These are phyloP conservation scores for Lasiosphaeria hispida DNA, from an alignment of 495 filamentous ascomycete genomes.

Conservation along the genomic window DNA sequence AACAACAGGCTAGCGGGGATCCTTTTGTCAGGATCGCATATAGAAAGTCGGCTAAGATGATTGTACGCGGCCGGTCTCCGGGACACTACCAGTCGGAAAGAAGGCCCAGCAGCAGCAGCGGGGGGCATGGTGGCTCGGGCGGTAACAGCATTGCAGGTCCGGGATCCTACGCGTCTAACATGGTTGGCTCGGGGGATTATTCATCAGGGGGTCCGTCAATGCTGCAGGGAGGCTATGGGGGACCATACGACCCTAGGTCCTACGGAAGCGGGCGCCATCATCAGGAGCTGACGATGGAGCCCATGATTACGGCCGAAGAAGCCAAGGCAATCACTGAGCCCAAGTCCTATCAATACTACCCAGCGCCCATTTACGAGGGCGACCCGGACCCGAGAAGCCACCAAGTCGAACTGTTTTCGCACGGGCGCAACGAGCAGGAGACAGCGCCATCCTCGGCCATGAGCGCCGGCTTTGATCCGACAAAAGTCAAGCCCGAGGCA, in stretches of 20 bases:
- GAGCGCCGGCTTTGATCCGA: conserved; percentile 25
- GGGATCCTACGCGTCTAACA: conserved; percentile 38
- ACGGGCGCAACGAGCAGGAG: conserved; percentile 37
- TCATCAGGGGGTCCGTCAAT: conserved; percentile 29
- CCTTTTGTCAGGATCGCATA: conserved; percentile 77
- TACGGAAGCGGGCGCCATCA: conserved; percentile 42
- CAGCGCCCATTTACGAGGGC: conserved; percentile 43
- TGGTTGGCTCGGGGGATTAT: conserved; percentile 39
- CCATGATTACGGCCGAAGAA: conserved; percentile 45
- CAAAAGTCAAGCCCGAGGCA: conserved; percentile 46
- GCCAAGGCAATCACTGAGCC: conserved; percentile 42
- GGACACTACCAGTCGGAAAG: conserved; percentile 90
- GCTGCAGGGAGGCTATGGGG: conserved; percentile 29
- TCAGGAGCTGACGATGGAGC: conserved; percentile 42
- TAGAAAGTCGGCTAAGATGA: conserved; percentile 79
- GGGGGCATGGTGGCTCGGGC: conserved; percentile 64
- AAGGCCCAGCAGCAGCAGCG: conserved; percentile 69
- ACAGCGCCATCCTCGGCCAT: conserved; percentile 24
- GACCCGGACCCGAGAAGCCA: conserved; percentile 35
- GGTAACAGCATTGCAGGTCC: conserved; percentile 49
- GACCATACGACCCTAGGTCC: conserved; percentile 38
- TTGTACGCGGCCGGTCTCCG: conserved; percentile 88
- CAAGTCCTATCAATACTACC: conserved; percentile 50
- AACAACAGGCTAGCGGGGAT: conserved; percentile 28
- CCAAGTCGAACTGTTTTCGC: conserved; percentile 43